A percentile compares a stretch with the other conserved stretches of the same genome.
Conservation (phyloP, 495 filamentous ascomycete genomes). For the Evansstolkia leycettana region DNA sequence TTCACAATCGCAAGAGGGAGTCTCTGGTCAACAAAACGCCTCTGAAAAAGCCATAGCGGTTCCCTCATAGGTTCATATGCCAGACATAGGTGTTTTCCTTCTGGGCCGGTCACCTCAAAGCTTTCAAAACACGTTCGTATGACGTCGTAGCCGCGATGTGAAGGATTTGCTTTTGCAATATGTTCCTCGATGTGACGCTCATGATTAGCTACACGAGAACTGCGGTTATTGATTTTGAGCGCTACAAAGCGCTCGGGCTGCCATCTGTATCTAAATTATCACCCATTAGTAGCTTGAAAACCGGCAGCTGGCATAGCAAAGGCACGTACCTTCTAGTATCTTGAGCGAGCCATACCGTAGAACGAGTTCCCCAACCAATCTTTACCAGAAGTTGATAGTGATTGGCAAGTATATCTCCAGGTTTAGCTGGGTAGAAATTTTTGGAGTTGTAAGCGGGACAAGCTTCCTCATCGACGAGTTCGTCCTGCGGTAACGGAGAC, state of each 20-base stretch:
- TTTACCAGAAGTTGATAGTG: conserved; percentile 29
- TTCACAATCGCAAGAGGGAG: conserved; percentile 24
- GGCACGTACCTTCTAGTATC: conserved; percentile 17
- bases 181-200: conserved; percentile 26
- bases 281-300: too few species aligned
- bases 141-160: conserved; percentile 20
- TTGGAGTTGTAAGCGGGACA: conserved; percentile 24
- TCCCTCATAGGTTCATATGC: conserved; percentile 30
- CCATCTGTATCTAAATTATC: too few species aligned
- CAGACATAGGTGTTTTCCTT: conserved; percentile 33
- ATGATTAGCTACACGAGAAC: conserved; percentile 18
- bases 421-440: conserved; percentile 29
- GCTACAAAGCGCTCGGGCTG: conserved; percentile 25
- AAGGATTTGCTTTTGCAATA: conserved; percentile 19
- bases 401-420: conserved; percentile 27
- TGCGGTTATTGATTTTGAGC: conserved; percentile 27
- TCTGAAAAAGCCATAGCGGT: conserved; percentile 21
- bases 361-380: conserved; percentile 29
- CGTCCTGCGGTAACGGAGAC: conserved; percentile 14
- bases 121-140: conserved; percentile 13
- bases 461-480: conserved; percentile 24
- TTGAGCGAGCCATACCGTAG: conserved; percentile 30
- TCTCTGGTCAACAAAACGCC: conserved; percentile 15
- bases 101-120: conserved; percentile 30
- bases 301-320: too few species aligned